Conservation (phyloP, 495 filamentous ascomycete species). For the Aspergillus ellipticus region DNA sequence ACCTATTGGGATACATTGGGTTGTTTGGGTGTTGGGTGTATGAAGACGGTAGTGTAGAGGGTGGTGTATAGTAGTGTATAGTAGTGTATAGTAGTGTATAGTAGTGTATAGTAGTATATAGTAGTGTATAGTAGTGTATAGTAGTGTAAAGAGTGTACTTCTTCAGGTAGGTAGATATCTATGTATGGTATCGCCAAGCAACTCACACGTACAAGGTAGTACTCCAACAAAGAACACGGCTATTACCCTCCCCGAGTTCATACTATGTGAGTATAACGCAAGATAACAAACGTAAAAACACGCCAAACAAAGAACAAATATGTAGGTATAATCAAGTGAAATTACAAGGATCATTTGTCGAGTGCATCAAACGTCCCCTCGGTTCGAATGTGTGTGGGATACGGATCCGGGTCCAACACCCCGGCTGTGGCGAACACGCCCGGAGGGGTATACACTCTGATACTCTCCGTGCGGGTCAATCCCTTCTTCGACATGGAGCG, state of each 20-base stretch:
- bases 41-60: no score
- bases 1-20: no score
- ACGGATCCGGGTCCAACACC: conserved; percentile 29
- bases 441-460: conserved; percentile 67
- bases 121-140: neutral
- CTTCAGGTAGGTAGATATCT: neutral
- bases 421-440: conserved; percentile 30
- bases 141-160: neutral
- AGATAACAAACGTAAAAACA: neutral
- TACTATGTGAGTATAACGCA: neutral
- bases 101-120: no score
- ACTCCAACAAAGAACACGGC: neutral
- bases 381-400: conserved; percentile 31
- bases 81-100: no score
- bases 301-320: neutral
- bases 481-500: conserved; percentile 38
- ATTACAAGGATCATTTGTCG: neutral
- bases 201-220: neutral
- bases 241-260: neutral
- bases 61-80: neutral
- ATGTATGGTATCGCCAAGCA: neutral
- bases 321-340: neutral
- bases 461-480: conserved; percentile 59
- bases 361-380: conserved; percentile 53
- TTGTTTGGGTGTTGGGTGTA: no score